A percentile compares a stretch with the other conserved stretches of the same genome.
phyloP scores from a whole-genome alignment of 345 rosid genomes.

The Gossypium arboreum region DNA sequence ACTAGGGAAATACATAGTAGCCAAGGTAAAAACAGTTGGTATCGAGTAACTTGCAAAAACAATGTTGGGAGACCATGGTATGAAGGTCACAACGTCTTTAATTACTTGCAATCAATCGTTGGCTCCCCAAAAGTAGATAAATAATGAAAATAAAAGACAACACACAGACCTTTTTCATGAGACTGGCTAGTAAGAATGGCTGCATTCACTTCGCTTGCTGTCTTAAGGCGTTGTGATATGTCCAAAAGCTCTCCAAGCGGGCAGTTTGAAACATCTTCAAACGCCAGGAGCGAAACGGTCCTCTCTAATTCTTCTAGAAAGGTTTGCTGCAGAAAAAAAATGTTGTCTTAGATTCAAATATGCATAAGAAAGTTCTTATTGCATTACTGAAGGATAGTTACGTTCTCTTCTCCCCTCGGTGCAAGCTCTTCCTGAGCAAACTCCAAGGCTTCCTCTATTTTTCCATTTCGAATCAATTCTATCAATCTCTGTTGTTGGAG shows the following conservation, averaged over 20 bases:
- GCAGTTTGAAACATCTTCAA: slow-evolving; percentile 81
- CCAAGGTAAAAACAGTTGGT: background rate
- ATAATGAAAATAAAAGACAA: background rate
- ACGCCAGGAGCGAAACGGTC: slow-evolving; percentile 85
- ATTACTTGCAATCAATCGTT: background rate
- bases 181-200: slow-evolving; percentile 98
- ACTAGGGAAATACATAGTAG: background rate
- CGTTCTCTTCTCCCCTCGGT: slow-evolving; percentile 96
- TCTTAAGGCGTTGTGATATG: slow-evolving; percentile 87
- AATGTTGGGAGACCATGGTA: background rate
- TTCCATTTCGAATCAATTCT: slow-evolving; percentile 90
- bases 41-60: background rate
- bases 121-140: background rate
- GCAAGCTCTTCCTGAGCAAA: slow-evolving; percentile 99
- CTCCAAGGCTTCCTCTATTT: slow-evolving; percentile 86
- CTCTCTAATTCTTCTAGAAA: slow-evolving; percentile 94
- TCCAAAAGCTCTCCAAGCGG: slow-evolving; percentile 89
- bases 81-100: background rate
- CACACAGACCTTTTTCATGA: slow-evolving; percentile 75
- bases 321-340: slow-evolving; percentile 48
- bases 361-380: slow-evolving; percentile 8
- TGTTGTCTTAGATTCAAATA: slow-evolving; percentile 12
- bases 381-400: slow-evolving; percentile 17
- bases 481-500: slow-evolving; percentile 98
- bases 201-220: slow-evolving; percentile 95